Conservation (phyloP, 768 basidiomycete genomes). For the Roridomyces roridus region DNA sequence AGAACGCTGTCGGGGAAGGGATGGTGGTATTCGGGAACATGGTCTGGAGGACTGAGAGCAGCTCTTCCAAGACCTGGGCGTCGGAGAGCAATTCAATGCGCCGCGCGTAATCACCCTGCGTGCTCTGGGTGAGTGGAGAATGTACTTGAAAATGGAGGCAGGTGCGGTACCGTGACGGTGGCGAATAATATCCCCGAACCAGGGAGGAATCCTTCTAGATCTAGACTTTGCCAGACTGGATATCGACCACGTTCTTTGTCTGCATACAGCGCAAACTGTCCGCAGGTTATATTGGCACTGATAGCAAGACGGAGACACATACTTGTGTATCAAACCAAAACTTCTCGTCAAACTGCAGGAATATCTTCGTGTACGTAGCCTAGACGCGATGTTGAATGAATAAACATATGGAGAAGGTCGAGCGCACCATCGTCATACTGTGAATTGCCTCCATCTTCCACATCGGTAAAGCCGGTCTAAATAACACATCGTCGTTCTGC, state of each 20-base stretch:
- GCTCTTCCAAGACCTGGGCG: constrained; percentile 53
- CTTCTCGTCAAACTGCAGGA: constrained; percentile 63
- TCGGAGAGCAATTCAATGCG: constrained; percentile 62
- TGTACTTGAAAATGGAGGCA: not conserved
- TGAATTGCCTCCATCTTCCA: constrained; percentile 73
- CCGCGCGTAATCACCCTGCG: constrained; percentile 65
- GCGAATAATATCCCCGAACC: constrained; percentile 64
- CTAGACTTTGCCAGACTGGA: constrained; percentile 72
- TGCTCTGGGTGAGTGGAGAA: too few species aligned
- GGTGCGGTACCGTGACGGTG: constrained; percentile 48
- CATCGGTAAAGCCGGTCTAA: constrained; percentile 58
- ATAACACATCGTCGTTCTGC: constrained; percentile 65
- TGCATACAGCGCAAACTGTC: constrained; percentile 65
- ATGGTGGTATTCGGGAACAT: constrained; percentile 66
- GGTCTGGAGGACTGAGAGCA: constrained; percentile 57
- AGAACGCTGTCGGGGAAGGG: constrained; percentile 62
- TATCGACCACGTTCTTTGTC: constrained; percentile 64
- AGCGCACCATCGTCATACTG: constrained; percentile 53
- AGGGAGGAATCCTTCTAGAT: constrained; percentile 62
- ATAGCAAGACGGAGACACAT: not conserved
- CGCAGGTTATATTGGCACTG: not conserved
- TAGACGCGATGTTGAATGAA: not conserved
- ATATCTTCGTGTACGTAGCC: constrained; percentile 75
- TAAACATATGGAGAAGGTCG: not conserved
- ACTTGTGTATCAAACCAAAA: constrained; percentile 60